Base-by-base conservation (phyloP, 2,329 filamentous ascomycete genomes). In the Chalara sp. region DNA sequence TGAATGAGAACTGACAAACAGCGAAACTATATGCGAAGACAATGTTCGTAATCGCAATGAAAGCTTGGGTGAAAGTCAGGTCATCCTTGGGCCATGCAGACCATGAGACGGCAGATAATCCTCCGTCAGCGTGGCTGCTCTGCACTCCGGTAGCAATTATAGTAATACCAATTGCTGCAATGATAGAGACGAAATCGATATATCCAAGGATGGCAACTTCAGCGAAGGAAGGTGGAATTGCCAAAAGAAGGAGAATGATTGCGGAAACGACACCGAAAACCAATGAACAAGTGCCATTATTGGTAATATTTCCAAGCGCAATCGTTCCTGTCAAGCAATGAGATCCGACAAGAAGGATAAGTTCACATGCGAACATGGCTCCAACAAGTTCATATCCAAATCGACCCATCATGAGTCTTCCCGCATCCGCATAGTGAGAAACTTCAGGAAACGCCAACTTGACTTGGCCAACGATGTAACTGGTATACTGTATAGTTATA, bases 301-400 rank as follows among this genome's bases (percentile, higher is more conserved):
- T 63, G 1, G 78, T 81, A 48, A 84, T 65, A 4, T 72, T 75
- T 53, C 80, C 79, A 65, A 83, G 72, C 51, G 78, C 78, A 55
- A 83, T 77, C n/a, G 71, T 72, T 60, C 81, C 82, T 0, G 78
- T 80, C 52, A 83, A 67, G 32, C 83, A 67, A 61, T 85, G 82
- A 32, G 77, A 79, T 12, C 74, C 78, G 70, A 82, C 79, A 57
- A 81, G 71, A 65, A 84, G 83, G n/a, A 83, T 64, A 12, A 83
- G 66, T 57, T 83, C 75, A 28, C 83, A 60, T 5, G 74, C 65
- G 57, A 78, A 75, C 6, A 70, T 74, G 12, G 69, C 61, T 4
- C 76, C 78, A 46, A 80, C 67, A 32, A 83, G 53, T 78, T 44
- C 79, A 68, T 35, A 83, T 53, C 53, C 79, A 74, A 30, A 72